Conservation (phyloP, 768 basidiomycete genomes). For the Suillus variegatus region DNA sequence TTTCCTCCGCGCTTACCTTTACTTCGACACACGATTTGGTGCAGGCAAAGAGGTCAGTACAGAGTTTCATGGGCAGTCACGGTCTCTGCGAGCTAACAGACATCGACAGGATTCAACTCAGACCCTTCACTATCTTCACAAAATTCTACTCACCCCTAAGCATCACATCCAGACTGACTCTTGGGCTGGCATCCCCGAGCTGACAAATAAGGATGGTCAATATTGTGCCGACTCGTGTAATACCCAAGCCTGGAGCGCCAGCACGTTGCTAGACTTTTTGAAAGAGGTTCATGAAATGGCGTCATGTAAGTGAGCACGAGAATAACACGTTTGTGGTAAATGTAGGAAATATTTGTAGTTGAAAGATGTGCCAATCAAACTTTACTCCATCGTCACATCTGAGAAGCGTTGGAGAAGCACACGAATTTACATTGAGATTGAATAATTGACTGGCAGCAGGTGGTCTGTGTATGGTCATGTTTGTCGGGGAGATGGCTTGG, state of each 20-base stretch:
- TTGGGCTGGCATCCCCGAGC: constrained; percentile 94
- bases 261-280: constrained; percentile 88
- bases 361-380: neutral
- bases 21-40: constrained; percentile 78
- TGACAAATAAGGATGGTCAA: constrained; percentile 83
- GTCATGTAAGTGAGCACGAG: constrained; percentile 4
- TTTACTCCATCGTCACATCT: neutral
- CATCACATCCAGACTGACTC: constrained; percentile 75
- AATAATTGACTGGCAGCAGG: neutral
- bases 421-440: neutral
- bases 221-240: constrained; percentile 87
- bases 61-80: constrained; percentile 8
- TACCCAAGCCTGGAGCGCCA: constrained; percentile 97
- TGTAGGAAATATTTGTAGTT: constrained; percentile 19
- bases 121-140: constrained; percentile 82
- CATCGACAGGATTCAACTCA: constrained; percentile 56
- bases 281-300: constrained; percentile 61
- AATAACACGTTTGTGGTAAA: neutral
- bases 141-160: constrained; percentile 68
- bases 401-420: constrained; percentile 2
- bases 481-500: constrained; percentile 12
- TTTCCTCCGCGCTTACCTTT: constrained; percentile 89
- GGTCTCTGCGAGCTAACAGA: neutral
- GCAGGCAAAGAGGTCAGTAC: constrained; percentile 63
- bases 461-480: constrained; percentile 17